Percentiles rank a stretch among this genome's conserved stretches.
These are phyloP conservation scores for Trichoderma gamsii DNA, from an alignment of 495 filamentous ascomycete genomes.

Conservation along the genomic window DNA sequence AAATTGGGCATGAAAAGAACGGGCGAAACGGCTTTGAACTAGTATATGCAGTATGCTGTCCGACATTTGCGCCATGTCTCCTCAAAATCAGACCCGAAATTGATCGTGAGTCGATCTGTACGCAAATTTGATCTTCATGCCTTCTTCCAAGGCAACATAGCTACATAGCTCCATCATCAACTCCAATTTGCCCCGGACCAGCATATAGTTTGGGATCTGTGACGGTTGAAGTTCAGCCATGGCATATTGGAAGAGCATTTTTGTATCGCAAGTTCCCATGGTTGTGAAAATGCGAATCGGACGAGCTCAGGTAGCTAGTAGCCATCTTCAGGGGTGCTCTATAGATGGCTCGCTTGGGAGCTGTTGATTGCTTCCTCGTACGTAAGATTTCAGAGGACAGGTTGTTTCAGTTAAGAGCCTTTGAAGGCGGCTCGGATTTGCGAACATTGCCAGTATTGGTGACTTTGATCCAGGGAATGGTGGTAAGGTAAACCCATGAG, in stretches of 20 bases:
- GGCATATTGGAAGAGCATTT: too few relatives aligned
- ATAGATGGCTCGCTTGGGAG: neutral
- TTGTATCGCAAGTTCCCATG: too few relatives aligned
- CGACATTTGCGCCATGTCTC: neutral
- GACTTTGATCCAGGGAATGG: conserved; percentile 54
- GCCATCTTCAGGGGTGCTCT: too few relatives aligned
- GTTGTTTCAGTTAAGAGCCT: conserved; percentile 36
- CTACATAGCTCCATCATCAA: neutral
- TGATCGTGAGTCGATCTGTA: neutral
- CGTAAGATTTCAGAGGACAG: neutral
- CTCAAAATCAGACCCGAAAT: neutral
- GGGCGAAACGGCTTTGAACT: neutral
- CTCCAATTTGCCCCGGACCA: neutral
- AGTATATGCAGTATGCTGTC: neutral
- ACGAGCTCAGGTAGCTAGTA: too few relatives aligned
- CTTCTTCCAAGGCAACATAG: neutral
- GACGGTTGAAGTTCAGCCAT: too few relatives aligned
- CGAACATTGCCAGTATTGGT: conserved; percentile 50
- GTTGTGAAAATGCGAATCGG: too few relatives aligned
- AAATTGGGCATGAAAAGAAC: neutral
- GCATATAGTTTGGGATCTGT: neutral
- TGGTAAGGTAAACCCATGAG: conserved; percentile 48
- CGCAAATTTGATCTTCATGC: neutral
- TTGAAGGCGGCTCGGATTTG: conserved; percentile 62
- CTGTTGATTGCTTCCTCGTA: neutral